Conservation (phyloP, 208 protist genomes). For the Leishmania gerbilli region DNA sequence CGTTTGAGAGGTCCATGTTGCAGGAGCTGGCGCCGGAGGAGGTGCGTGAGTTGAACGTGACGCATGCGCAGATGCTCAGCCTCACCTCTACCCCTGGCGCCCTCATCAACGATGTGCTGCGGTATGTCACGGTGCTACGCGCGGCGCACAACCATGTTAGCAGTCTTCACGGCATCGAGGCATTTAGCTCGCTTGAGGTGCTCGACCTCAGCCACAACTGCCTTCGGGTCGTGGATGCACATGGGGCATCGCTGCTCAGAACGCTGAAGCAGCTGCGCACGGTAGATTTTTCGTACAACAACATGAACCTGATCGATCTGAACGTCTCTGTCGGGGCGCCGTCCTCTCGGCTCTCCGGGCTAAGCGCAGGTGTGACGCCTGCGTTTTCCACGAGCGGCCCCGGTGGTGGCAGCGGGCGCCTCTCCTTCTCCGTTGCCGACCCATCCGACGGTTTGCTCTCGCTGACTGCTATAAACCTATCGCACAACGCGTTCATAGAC, state of each 20-base stretch:
- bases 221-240: slow-evolving; percentile 62
- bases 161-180: slow-evolving; percentile 63
- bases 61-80: slow-evolving; percentile 33
- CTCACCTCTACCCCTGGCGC: slow-evolving; percentile 34
- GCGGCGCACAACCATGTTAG: slow-evolving; percentile 66
- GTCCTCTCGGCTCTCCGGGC: slow-evolving; percentile 7
- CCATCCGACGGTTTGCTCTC: slow-evolving; percentile 8
- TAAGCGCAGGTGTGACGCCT: neutral
- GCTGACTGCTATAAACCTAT: slow-evolving; percentile 62
- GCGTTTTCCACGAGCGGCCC: slow-evolving; percentile 1
- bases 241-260: slow-evolving; percentile 51
- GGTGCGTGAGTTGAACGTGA: slow-evolving; percentile 29
- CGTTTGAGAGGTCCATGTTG: slow-evolving; percentile 12
- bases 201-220: slow-evolving; percentile 80
- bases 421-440: slow-evolving; percentile 13
- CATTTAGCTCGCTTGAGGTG: slow-evolving; percentile 63
- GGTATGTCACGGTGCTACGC: slow-evolving; percentile 63
- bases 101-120: slow-evolving; percentile 34
- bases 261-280: slow-evolving; percentile 44
- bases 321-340: slow-evolving; percentile 26
- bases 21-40: slow-evolving; percentile 12
- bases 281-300: slow-evolving; percentile 75
- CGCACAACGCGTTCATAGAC: slow-evolving; percentile 81
- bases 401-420: neutral
- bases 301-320: slow-evolving; percentile 60